Conservation (phyloP, 257 asterid genomes). For the Galeopsis tetrahit region DNA sequence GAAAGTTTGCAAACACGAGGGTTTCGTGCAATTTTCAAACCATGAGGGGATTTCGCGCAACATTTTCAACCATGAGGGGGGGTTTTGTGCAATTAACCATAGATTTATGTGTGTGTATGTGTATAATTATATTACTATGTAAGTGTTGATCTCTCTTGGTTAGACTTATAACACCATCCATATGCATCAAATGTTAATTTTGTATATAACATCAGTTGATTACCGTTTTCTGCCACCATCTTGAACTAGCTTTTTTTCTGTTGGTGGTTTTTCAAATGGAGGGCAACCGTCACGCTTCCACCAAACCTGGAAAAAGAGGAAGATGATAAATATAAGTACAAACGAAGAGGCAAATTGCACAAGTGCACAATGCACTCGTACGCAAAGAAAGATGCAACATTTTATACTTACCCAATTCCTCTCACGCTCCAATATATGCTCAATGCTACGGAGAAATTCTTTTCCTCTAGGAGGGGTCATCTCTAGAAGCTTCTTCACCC, state of each 20-base stretch:
- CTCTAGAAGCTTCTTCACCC: slow-evolving; percentile 90
- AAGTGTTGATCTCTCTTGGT: not conserved
- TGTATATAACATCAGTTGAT: slow-evolving; percentile 8
- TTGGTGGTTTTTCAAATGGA: slow-evolving; percentile 84
- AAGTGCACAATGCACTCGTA: slow-evolving; percentile 6
- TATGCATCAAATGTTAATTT: slow-evolving; percentile 13
- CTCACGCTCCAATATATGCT: slow-evolving; percentile 96
- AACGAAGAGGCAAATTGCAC: slow-evolving; percentile 31
- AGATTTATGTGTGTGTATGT: not conserved
- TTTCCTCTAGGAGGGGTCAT: slow-evolving; percentile 92
- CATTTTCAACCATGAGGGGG: too few species aligned
- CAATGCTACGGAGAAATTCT: slow-evolving; percentile 86
- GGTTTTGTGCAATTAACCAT: too few species aligned
- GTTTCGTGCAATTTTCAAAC: too few species aligned
- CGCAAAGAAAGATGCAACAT: slow-evolving; percentile 21
- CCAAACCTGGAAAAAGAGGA: slow-evolving; percentile 73
- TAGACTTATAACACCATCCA: slow-evolving; percentile 2
- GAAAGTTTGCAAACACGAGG: too few species aligned
- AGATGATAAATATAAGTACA: slow-evolving; percentile 30
- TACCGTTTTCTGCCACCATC: slow-evolving; percentile 77
- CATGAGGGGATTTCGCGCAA: too few species aligned
- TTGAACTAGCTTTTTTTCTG: slow-evolving; percentile 70
- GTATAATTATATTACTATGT: not conserved
- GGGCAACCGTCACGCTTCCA: slow-evolving; percentile 99
- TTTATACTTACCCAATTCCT: slow-evolving; percentile 84